Base-by-base conservation (phyloP, 2,329 filamentous ascomycete species). In the Fusarium sp. region DNA sequence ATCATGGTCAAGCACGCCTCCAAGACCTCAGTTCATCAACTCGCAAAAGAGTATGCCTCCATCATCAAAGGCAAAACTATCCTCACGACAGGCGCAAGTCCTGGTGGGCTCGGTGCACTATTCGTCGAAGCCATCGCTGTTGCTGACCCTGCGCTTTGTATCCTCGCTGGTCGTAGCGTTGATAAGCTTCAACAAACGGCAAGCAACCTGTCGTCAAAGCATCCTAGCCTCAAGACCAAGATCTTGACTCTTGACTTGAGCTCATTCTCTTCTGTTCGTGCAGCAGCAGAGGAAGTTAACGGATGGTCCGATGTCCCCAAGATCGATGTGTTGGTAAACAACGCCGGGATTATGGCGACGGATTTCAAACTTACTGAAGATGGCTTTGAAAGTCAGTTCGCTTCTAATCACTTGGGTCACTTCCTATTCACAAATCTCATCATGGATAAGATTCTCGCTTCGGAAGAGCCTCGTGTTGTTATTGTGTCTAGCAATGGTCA, bases 371-470 rank as follows among this genome's bases (percentile, higher is more conserved):
- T 66, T 0, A 61, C 63, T 8, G 42, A 66, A 2, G 55, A 66
- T 2, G 63, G 63, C 0, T 66, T 66, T 8, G 63, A 66, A 32
- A 49, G 6, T 1, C 61, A 66, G 22, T 41, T 66, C 4, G 61
- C 47, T 5, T 66, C 61, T 10, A 66, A 66, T 8, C 61, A 66
- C 12, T 45, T 66, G 0, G 61, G 63, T 0, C 63, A 66, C 48
- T 66, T 66, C 1, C 13, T 66, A 2, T 66, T 66, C 24, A 66
- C 63, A 3, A 66, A 66, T n/a, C 11, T 66, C 0, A 41, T 66
- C 11, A 46, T 66, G 0, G n/a, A 54, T 0, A 66, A 49, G 5
- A 22, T 61, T 4, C 11, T 66, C 2, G 30, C 47, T 8, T 49
- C 61, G 7, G 25, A 61, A 7, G 6, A 30, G 9, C 63, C 63